These are phyloP conservation scores for Cryptosporidium viatorum DNA, from an alignment of 169 alveolate genomes.

Conservation along the genomic window DNA sequence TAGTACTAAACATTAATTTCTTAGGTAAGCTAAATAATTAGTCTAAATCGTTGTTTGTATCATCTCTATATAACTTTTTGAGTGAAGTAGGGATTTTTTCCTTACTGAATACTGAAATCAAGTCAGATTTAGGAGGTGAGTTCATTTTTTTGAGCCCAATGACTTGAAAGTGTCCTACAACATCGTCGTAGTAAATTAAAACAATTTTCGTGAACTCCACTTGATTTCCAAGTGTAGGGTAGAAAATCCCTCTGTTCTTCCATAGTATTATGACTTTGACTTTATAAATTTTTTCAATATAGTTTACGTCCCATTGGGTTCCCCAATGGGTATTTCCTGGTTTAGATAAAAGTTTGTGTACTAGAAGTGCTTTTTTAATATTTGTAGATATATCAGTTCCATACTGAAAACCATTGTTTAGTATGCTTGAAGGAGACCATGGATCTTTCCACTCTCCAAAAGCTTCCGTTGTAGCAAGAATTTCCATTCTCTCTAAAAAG, in stretches of 20 bases:
- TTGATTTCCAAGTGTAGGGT: slow-evolving; percentile 48
- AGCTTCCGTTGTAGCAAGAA: slow-evolving; percentile 9
- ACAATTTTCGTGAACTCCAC: background rate
- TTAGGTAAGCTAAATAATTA: background rate
- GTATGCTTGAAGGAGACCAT: slow-evolving; percentile 48
- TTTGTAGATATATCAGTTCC: slow-evolving; percentile 39
- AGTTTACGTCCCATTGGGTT: slow-evolving; percentile 38
- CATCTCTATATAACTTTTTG: slow-evolving; percentile 11
- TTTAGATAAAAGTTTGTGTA: slow-evolving; percentile 31
- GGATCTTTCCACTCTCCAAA: slow-evolving; percentile 56
- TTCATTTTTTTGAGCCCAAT: slow-evolving; percentile 51
- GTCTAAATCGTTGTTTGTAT: slow-evolving; percentile 31
- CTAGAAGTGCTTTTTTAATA: slow-evolving; percentile 37
- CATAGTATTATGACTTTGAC: slow-evolving; percentile 40
- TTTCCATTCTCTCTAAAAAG: slow-evolving; percentile 26
- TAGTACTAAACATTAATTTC: slow-evolving; percentile 16
- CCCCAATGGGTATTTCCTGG: slow-evolving; percentile 72
- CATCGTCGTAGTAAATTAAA: slow-evolving; percentile 47
- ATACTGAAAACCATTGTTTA: background rate
- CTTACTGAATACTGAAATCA: background rate
- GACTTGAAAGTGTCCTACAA: slow-evolving; percentile 50
- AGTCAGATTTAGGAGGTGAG: slow-evolving; percentile 3
- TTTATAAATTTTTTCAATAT: slow-evolving; percentile 20
- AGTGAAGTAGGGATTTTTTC: slow-evolving; percentile 33
- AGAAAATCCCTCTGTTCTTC: slow-evolving; percentile 63